These are phyloP conservation scores for Gamsiella multidivaricata DNA, from an alignment of 192 early-diverging fungal species.

Conservation along the genomic window DNA sequence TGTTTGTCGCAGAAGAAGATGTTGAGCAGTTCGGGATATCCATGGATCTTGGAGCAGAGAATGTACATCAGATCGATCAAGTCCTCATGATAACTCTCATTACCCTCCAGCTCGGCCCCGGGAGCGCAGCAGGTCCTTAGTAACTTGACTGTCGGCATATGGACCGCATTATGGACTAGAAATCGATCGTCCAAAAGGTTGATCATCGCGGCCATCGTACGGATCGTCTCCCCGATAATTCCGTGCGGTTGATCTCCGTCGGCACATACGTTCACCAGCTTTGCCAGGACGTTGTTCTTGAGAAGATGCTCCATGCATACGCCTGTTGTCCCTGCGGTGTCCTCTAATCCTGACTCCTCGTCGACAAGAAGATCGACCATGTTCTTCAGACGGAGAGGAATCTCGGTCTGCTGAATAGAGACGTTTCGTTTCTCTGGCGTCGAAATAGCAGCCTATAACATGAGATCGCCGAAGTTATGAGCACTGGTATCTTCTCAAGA, in stretches of 20 bases:
- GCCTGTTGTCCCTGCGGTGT: slow-evolving; percentile 72
- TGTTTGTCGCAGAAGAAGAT: slow-evolving; percentile 81
- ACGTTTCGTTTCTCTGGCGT: slow-evolving; percentile 44
- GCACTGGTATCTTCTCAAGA: too few relatives aligned
- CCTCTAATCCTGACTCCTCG: slow-evolving; percentile 82
- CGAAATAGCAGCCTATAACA: slow-evolving; percentile 21
- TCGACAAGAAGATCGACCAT: slow-evolving; percentile 92
- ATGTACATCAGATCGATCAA: slow-evolving; percentile 79
- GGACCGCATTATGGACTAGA: slow-evolving; percentile 89
- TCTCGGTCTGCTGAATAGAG: slow-evolving; percentile 79
- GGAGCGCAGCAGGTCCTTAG: slow-evolving; percentile 73
- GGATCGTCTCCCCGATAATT: slow-evolving; percentile 81
- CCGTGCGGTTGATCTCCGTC: slow-evolving; percentile 82
- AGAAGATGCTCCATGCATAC: slow-evolving; percentile 93
- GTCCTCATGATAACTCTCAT: slow-evolving; percentile 68
- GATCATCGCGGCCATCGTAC: slow-evolving; percentile 82
- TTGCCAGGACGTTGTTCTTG: slow-evolving; percentile 80
- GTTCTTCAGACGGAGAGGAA: slow-evolving; percentile 75
- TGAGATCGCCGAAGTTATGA: too few relatives aligned
- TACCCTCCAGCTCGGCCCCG: slow-evolving; percentile 58
- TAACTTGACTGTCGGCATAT: slow-evolving; percentile 83
- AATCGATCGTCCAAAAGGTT: slow-evolving; percentile 89
- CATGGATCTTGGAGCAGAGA: slow-evolving; percentile 84
- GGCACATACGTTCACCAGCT: slow-evolving; percentile 76
- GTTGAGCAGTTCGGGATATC: slow-evolving; percentile 76